Evolutionary conservation across 768 basidiomycete species (phyloP), one percentile per base, ranked within the genome.

Genomic region (Pleurotus pulmonarius): DNA sequence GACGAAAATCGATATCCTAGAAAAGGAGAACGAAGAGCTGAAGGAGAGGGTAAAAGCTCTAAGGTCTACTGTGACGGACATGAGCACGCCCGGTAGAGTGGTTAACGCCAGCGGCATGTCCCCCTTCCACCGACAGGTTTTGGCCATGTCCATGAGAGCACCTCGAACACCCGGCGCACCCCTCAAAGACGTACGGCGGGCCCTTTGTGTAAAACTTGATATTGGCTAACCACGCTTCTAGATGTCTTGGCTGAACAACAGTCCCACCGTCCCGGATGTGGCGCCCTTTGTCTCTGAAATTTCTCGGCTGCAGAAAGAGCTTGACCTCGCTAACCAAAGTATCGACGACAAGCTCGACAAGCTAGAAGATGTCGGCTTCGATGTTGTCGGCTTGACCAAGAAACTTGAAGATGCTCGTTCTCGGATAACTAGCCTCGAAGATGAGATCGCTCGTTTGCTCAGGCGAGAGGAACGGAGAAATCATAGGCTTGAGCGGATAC

Each of bases 341-440:
- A 90, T 95, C 54, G 94, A 95, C 62, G 87, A 92, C 64, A 94
- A 94, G 67, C 77, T 95, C 13, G 91, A 92, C 65, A 84, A 87
- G 51, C 83, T 95, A 2, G 89, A 91, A 64, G 86, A 92, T 56
- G 86, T 87, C 0, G 92, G 92, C 4, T 68, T 87, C 12, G 90
- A 83, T 25, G 86, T 86, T 41, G 83, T 93, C 45, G 83, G 81
- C 5, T 73, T 92, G 37, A 85, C 87, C 0, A 79, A 77, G 70
- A 85, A 82, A 54, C 79, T 93, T 3, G 87, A 86, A 57, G 88
- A 91, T 60, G 87, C 89, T 7, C 80, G 87, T 6, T 67, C 75
- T 12, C 78, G 73, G 59, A 83, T 88, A 13, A 68, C 69, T 5
- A 58, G 65, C 0, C 71, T 92, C 25, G 87, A 92, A 67, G 85